Percentiles rank a stretch among this genome's conserved stretches.
Conservation (phyloP, 2,329 filamentous ascomycete genomes). For the Zymoseptoria ardabiliae region DNA sequence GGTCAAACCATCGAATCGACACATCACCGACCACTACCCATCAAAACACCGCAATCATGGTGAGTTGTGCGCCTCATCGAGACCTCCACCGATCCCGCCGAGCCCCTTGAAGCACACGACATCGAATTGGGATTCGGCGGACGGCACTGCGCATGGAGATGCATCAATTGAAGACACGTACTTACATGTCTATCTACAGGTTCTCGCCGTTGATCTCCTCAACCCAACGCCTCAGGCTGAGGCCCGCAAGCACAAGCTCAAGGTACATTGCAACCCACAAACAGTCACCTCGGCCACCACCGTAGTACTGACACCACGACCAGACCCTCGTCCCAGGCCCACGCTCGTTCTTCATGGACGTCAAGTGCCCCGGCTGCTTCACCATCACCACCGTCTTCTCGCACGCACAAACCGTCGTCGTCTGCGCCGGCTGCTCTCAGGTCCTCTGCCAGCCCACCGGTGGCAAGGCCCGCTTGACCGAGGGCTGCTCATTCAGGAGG, state of each 20-base stretch:
- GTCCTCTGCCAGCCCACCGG: conserved; percentile 99
- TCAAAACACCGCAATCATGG: conserved; percentile 25
- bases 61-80: conserved; percentile 15
- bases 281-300: not conserved
- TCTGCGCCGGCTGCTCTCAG: conserved; percentile 99
- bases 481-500: conserved; percentile 99
- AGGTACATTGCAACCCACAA: conserved; percentile 54
- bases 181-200: conserved; percentile 48
- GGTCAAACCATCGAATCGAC: conserved; percentile 9
- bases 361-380: conserved; percentile 99
- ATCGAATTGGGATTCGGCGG: conserved; percentile 3
- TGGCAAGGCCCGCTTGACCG: conserved; percentile 97
- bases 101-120: conserved; percentile 22
- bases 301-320: conserved; percentile 2
- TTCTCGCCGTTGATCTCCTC: conserved; percentile 99
- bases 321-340: conserved; percentile 76
- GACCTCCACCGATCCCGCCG: conserved; percentile 11
- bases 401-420: conserved; percentile 99
- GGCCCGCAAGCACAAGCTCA: conserved; percentile 99
- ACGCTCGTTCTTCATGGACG: conserved; percentile 99
- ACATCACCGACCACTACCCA: conserved; percentile 10
- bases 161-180: conserved; percentile 2
- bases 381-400: conserved; percentile 99
- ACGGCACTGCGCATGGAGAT: not conserved
- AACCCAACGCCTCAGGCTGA: conserved; percentile 97